These are phyloP conservation scores for Begonia fuchsioides DNA, from an alignment of 306 rosid species.

Conservation along the genomic window DNA sequence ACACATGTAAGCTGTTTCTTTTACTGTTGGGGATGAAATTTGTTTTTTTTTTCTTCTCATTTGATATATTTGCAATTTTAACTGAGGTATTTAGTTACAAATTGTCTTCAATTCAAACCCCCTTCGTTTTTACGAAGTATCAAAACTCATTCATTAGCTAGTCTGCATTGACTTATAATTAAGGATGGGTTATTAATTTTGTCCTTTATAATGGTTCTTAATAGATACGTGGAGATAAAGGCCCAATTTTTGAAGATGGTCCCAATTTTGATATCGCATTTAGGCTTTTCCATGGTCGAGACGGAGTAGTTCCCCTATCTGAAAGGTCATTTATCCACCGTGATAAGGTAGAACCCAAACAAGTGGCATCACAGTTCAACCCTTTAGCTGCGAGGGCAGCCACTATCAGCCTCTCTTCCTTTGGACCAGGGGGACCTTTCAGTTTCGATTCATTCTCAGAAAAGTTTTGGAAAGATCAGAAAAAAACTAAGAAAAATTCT, in stretches of 20 bases:
- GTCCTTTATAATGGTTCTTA: slow-evolving; percentile 10
- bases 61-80: neutral
- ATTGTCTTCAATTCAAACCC: no score
- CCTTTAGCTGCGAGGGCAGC: slow-evolving; percentile 98
- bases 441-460: slow-evolving; percentile 67
- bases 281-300: slow-evolving; percentile 86
- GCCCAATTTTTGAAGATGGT: slow-evolving; percentile 97
- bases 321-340: slow-evolving; percentile 33
- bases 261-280: slow-evolving; percentile 93
- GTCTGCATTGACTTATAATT: no score
- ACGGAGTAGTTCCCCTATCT: slow-evolving; percentile 87
- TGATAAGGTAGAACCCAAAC: slow-evolving; percentile 29
- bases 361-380: slow-evolving; percentile 52
- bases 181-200: neutral
- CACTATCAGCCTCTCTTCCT: slow-evolving; percentile 88
- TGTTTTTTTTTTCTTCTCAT: neutral
- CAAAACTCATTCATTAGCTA: no score
- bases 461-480: slow-evolving; percentile 71
- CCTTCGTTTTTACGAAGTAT: no score
- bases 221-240: slow-evolving; percentile 67
- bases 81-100: no score
- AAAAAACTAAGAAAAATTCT: slow-evolving; percentile 56
- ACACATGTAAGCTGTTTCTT: slow-evolving; percentile 44
- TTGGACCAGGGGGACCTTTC: slow-evolving; percentile 84
- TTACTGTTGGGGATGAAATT: no score